phyloP scores from a whole-genome alignment of 495 filamentous ascomycete species.

The Daldinia childiae region DNA sequence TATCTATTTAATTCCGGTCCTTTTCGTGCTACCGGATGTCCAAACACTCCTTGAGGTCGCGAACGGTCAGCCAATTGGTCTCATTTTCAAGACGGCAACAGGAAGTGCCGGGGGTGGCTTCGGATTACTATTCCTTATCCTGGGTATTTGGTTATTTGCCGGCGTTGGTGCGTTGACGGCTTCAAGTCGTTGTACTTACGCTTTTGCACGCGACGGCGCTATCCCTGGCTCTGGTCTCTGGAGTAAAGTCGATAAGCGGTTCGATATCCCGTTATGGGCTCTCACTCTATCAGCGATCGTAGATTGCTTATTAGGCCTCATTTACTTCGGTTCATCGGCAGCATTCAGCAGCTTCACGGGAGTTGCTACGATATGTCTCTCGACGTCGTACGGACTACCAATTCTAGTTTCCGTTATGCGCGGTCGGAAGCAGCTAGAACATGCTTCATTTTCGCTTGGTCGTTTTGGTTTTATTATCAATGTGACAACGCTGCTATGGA shows the following conservation, averaged over 20 bases:
- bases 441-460: conserved; percentile 68
- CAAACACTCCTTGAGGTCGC: conserved; percentile 58
- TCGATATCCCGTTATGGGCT: conserved; percentile 63
- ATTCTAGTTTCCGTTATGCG: conserved; percentile 60
- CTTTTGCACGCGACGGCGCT: conserved; percentile 70
- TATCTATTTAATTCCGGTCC: conserved; percentile 66
- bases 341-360: conserved; percentile 70
- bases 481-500: conserved; percentile 62
- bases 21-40: conserved; percentile 69
- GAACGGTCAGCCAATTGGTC: conserved; percentile 66
- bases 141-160: conserved; percentile 72
- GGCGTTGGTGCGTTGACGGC: conserved; percentile 68
- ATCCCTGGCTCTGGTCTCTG: conserved; percentile 74
- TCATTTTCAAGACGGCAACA: conserved; percentile 67
- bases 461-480: conserved; percentile 63
- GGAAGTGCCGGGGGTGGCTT: conserved; percentile 72
- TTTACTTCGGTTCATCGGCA: conserved; percentile 67
- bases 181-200: conserved; percentile 67
- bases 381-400: conserved; percentile 71
- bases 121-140: conserved; percentile 74
- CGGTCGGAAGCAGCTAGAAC: conserved; percentile 49
- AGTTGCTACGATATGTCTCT: conserved; percentile 72
- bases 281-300: conserved; percentile 66
- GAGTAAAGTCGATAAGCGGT: conserved; percentile 62
- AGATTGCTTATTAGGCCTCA: conserved; percentile 67